These are phyloP conservation scores for Cercospora beticola DNA, from an alignment of 2,329 filamentous ascomycete genomes.

Conservation along the genomic window DNA sequence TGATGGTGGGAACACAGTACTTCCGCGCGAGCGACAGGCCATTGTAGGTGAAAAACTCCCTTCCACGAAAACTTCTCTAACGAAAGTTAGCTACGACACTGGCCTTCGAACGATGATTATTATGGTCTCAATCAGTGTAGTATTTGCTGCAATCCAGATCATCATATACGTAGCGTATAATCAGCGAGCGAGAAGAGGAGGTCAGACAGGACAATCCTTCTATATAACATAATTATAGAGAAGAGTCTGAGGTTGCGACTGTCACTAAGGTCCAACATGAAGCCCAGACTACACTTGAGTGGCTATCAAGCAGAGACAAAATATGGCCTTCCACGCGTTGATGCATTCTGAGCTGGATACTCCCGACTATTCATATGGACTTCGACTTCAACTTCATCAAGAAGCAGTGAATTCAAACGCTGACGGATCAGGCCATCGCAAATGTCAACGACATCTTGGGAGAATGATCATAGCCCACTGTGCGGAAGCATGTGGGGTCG, in stretches of 20 bases:
- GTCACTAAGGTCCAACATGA: neutral
- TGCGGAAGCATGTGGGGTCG: neutral
- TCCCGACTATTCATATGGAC: too few relatives aligned
- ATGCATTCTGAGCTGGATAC: neutral
- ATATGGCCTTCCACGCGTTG: neutral
- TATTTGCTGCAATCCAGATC: conserved; percentile 5
- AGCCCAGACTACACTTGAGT: neutral
- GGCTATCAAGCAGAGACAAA: neutral
- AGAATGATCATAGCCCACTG: neutral
- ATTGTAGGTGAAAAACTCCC: conserved; percentile 32
- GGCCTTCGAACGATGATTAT: conserved; percentile 10
- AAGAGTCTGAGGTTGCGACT: neutral
- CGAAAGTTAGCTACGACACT: neutral
- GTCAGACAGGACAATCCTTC: neutral
- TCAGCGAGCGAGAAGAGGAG: neutral
- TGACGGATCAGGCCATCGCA: neutral
- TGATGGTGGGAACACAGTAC: conserved; percentile 55
- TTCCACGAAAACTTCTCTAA: neutral
- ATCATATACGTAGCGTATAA: neutral
- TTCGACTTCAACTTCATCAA: neutral
- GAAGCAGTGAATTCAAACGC: neutral
- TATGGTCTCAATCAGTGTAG: conserved; percentile 5
- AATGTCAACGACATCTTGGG: neutral
- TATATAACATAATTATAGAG: neutral
- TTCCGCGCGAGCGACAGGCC: conserved; percentile 48